Base-by-base conservation (phyloP, 163 green algal genomes). In the Chloroidium sp. region DNA sequence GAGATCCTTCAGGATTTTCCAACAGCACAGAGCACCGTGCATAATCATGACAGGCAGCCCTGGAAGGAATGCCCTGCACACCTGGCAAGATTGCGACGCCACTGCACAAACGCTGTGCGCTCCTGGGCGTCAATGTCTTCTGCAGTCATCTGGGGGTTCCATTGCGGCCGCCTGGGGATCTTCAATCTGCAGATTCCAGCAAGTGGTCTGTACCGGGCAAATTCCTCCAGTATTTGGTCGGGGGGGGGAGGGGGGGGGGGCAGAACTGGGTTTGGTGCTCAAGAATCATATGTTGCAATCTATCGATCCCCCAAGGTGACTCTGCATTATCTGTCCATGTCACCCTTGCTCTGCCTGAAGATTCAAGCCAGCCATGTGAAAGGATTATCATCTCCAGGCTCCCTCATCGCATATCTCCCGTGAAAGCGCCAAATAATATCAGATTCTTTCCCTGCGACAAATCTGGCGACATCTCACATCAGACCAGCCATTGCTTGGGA, bases 41-140 rank as follows among this genome's bases (percentile, higher is more conserved):
- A 79, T n/a, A 58, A 62, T 3, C 59, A 69, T 57, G 4, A 36
- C 10, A 59, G 13, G 4, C 6, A 64, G 57, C 88, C 86, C 79
- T 85, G 36, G 36, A 36, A 36, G 36, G 36, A 36, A 36, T 36
- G 36, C 36, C 36, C 36, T 36, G 36, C 36, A 36, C 36, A 36
- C 36, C 36, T 36, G 8, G 92, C 93, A 69, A 97, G 85, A n/a
- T 85, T 86, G 59, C 94, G 85, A 12, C 94, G 86, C 96, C 96
- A 99, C 14, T 91, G 84, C 4, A 99, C 87, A 82, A 99, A 99
- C 0, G 87, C 81, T 1, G 80, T 67, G 10, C 89, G 83, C 87
- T 98, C 95, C 83, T 92, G 85, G 36, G 87, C 84, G 14, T 98
- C 89, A 75, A 98, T 86, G 85, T 95, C 82, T 74, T 93, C 91